Percentiles rank a stretch among this genome's conserved stretches.
phyloP scores from a whole-genome alignment of 345 rosid species.

The Nasturtium officinale region DNA sequence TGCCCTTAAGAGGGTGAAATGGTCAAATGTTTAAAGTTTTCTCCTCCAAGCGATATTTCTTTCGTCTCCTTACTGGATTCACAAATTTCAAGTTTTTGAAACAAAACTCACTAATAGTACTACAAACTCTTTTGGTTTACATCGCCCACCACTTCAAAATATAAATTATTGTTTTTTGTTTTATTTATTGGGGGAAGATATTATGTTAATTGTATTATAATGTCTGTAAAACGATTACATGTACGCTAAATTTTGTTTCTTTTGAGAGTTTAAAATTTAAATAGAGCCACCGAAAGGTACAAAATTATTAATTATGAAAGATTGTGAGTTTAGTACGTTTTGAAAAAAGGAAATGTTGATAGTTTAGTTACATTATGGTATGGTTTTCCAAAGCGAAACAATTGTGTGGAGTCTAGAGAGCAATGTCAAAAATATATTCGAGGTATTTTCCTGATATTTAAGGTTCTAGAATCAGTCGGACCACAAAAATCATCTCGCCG shows the following conservation, averaged over 20 bases:
- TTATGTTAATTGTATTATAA: neutral
- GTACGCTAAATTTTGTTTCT: neutral
- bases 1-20: constrained; percentile 28
- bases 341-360: neutral
- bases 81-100: constrained; percentile 24
- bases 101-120: too few relatives aligned
- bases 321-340: neutral
- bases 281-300: constrained; percentile 1
- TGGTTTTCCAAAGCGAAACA: neutral
- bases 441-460: neutral
- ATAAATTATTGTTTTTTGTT: neutral
- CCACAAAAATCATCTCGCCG: neutral
- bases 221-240: constrained; percentile 14
- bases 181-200: neutral
- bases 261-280: neutral
- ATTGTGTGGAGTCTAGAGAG: neutral
- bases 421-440: neutral
- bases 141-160: neutral
- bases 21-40: neutral
- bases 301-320: neutral
- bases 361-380: neutral
- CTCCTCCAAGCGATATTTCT: constrained; percentile 28
- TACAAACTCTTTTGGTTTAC: constrained; percentile 7
- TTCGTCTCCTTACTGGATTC: constrained; percentile 13
- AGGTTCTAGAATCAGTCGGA: neutral